A percentile compares a stretch with the other conserved stretches of the same genome.
Conservation (phyloP, 257 asterid species). For the Fraxinus americana region DNA sequence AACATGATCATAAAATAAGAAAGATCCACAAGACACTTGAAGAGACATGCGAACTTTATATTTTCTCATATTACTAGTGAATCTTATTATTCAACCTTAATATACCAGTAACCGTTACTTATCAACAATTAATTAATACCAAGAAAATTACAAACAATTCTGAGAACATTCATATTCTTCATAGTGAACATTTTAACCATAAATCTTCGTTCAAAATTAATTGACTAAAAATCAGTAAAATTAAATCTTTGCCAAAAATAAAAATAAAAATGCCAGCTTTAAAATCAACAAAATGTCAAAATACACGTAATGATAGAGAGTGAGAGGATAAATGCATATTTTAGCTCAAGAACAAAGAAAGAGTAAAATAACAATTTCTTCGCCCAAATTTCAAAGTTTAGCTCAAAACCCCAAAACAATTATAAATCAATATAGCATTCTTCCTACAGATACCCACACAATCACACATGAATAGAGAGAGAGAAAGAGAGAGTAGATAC, state of each 20-base stretch:
- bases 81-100: neutral
- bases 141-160: neutral
- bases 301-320: neutral
- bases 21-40: neutral
- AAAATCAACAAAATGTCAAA: neutral
- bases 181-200: neutral
- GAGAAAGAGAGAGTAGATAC: constrained; percentile 38
- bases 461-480: neutral
- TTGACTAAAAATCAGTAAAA: neutral
- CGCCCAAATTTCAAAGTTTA: neutral
- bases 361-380: neutral
- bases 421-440: neutral
- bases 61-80: neutral
- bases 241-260: neutral
- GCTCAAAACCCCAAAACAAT: neutral
- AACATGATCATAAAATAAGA: neutral
- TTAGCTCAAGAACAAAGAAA: neutral
- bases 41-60: neutral
- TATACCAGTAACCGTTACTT: neutral
- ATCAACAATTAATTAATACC: neutral
- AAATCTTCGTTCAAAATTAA: neutral
- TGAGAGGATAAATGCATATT: neutral
- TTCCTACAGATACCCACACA: neutral
- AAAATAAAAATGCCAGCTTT: neutral
- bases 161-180: neutral